Evolutionary conservation across 2,329 filamentous ascomycete genomes (phyloP).

Genomic region (Dendryphion nanum): DNA sequence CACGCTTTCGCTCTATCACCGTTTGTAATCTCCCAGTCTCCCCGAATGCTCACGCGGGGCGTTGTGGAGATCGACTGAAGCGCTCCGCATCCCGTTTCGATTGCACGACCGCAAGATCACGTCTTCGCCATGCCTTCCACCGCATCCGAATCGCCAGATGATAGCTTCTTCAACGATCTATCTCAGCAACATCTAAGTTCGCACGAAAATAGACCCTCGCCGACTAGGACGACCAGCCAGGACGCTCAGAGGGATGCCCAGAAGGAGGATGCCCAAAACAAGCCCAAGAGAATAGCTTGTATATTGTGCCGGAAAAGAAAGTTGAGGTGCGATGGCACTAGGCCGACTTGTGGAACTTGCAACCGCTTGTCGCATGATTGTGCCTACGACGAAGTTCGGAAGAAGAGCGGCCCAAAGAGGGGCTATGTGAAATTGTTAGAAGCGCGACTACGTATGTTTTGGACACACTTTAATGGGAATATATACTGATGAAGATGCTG

Average conservation of each 20-base stretch:
- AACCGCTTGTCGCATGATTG: conserved; percentile 82
- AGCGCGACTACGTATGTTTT: conserved; percentile 76
- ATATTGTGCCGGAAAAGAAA: conserved; percentile 92
- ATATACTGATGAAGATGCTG: conserved; percentile 10
- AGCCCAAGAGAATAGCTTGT: conserved; percentile 84
- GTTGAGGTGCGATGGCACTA: conserved; percentile 80
- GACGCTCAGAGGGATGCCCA: conserved; percentile 33
- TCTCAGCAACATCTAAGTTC: conserved; percentile 42
- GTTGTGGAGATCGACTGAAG: conserved; percentile 5
- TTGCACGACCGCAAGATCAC: conserved; percentile 5
- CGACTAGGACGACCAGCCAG: conserved; percentile 39
- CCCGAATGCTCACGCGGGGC: too few relatives aligned
- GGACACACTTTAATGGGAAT: conserved; percentile 1
- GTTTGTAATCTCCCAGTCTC: too few relatives aligned
- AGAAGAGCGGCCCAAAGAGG: conserved; percentile 91
- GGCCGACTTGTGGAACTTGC: conserved; percentile 86
- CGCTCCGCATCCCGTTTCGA: conserved; percentile 2
- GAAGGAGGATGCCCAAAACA: conserved; percentile 43
- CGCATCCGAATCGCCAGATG: conserved; percentile 40
- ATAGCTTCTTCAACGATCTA: conserved; percentile 57
- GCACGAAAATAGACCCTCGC: conserved; percentile 22
- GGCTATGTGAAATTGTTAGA: conserved; percentile 94
- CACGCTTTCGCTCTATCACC: too few relatives aligned
- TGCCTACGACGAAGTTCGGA: conserved; percentile 86
- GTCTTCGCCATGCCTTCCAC: conserved; percentile 28